Percentiles rank a stretch among this genome's conserved stretches.
Evolutionary conservation across 2,329 filamentous ascomycete species (phyloP).

Genomic region (Diaporthe longicolla): DNA sequence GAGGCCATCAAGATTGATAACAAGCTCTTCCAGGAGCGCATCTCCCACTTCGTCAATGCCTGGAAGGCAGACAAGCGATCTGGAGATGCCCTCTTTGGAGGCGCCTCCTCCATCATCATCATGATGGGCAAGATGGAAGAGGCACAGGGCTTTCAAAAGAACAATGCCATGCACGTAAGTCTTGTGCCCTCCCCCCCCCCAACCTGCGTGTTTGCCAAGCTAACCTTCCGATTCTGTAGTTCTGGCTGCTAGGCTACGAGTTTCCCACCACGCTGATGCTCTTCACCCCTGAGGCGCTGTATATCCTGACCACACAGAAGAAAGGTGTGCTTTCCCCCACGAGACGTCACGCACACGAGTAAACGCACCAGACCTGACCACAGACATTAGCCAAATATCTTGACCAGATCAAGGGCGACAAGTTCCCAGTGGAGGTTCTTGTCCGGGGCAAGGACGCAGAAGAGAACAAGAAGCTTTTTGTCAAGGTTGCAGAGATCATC

Average conservation of each 20-base stretch:
- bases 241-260: conserved; percentile 98
- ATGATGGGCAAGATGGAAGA: conserved; percentile 97
- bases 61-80: conserved; percentile 98
- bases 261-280: conserved; percentile 97
- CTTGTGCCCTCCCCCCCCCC: background rate
- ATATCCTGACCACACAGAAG: conserved; percentile 95
- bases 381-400: conserved; percentile 83
- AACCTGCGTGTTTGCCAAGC: conserved; percentile 10
- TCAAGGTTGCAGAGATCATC: conserved; percentile 86
- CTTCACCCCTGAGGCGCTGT: conserved; percentile 88
- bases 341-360: background rate
- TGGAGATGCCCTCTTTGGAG: conserved; percentile 87
- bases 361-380: conserved; percentile 50
- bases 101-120: conserved; percentile 87
- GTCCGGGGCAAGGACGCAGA: conserved; percentile 92
- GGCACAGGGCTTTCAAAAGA: conserved; percentile 89
- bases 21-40: conserved; percentile 92
- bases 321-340: conserved; percentile 75
- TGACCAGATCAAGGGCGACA: conserved; percentile 91
- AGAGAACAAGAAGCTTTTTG: conserved; percentile 91
- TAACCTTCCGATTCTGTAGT: conserved; percentile 65
- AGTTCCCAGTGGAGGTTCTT: conserved; percentile 91
- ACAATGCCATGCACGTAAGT: conserved; percentile 91
- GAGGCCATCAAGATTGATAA: conserved; percentile 94
- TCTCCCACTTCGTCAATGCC: conserved; percentile 86